Evolutionary conservation across 768 basidiomycete species (phyloP).

Genomic region (Termitomyces sp.): DNA sequence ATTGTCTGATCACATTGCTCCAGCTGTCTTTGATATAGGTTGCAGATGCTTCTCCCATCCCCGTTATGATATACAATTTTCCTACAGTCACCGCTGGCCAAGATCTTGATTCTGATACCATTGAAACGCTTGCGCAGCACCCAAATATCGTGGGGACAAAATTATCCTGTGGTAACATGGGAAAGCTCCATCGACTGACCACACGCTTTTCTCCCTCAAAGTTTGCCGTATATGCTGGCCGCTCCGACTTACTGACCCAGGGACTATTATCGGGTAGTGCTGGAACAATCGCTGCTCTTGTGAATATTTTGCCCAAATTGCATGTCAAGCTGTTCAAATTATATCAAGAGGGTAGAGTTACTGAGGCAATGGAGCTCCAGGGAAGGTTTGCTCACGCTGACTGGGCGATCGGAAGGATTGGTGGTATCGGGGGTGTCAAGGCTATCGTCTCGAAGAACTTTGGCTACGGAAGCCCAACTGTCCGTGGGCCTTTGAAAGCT

Average conservation of each 20-base stretch:
- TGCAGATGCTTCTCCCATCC: conserved; percentile 61
- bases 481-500: conserved; percentile 46
- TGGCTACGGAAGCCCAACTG: conserved; percentile 49
- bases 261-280: conserved; percentile 57
- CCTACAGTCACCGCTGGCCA: conserved; percentile 75
- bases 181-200: conserved; percentile 74
- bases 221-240: conserved; percentile 73
- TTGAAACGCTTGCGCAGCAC: conserved; percentile 63
- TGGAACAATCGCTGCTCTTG: conserved; percentile 61
- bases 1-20: neutral
- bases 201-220: conserved; percentile 45
- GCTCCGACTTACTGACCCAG: conserved; percentile 63
- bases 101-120: conserved; percentile 77
- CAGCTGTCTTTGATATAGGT: conserved; percentile 36
- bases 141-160: conserved; percentile 86
- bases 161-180: conserved; percentile 80
- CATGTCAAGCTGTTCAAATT: conserved; percentile 45
- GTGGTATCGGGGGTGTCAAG: conserved; percentile 67
- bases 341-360: conserved; percentile 44
- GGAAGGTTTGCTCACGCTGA: conserved; percentile 60
- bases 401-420: conserved; percentile 55
- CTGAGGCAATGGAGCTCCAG: conserved; percentile 59
- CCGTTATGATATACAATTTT: conserved; percentile 83
- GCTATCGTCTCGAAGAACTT: conserved; percentile 56
- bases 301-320: conserved; percentile 55